Evolutionary conservation across 208 protist genomes (phyloP).

Genomic region (Leishmania guyanensis): DNA sequence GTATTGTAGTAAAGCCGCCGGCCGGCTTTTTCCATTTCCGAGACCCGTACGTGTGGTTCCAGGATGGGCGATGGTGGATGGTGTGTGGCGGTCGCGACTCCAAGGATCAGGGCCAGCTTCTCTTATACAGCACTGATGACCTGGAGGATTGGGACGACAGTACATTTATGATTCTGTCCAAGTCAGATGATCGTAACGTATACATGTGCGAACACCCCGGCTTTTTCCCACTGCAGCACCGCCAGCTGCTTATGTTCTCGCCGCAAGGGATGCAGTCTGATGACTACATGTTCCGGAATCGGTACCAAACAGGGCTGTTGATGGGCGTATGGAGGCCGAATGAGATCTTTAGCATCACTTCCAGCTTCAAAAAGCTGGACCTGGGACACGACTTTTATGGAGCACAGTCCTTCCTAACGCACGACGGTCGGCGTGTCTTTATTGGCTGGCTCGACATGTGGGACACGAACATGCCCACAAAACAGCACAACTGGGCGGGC

Average conservation of each 20-base stretch:
- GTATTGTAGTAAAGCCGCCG: constrained; percentile 73
- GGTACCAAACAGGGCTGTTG: constrained; percentile 42
- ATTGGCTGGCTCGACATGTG: constrained; percentile 67
- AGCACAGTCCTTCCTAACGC: constrained; percentile 40
- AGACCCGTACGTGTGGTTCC: constrained; percentile 55
- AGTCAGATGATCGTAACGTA: constrained; percentile 59
- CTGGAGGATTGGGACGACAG: constrained; percentile 74
- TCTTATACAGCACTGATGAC: constrained; percentile 71
- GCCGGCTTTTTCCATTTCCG: constrained; percentile 59
- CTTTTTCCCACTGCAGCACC: constrained; percentile 33
- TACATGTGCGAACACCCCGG: constrained; percentile 65
- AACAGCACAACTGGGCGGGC: constrained; percentile 49
- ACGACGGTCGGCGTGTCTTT: constrained; percentile 42
- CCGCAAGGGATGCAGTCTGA: constrained; percentile 40
- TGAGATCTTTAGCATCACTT: constrained; percentile 36
- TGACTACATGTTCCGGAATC: constrained; percentile 39
- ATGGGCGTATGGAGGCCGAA: constrained; percentile 52
- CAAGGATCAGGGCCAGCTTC: constrained; percentile 66
- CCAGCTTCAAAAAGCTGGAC: constrained; percentile 47
- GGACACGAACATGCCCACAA: constrained; percentile 58
- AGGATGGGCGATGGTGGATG: constrained; percentile 68
- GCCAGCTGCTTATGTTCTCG: constrained; percentile 47
- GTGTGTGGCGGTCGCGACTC: constrained; percentile 51
- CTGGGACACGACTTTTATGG: constrained; percentile 57
- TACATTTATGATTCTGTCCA: constrained; percentile 52